These are phyloP conservation scores for Oryza glaberrima DNA, from an alignment of 176 grass and related monocot species.

Conservation along the genomic window DNA sequence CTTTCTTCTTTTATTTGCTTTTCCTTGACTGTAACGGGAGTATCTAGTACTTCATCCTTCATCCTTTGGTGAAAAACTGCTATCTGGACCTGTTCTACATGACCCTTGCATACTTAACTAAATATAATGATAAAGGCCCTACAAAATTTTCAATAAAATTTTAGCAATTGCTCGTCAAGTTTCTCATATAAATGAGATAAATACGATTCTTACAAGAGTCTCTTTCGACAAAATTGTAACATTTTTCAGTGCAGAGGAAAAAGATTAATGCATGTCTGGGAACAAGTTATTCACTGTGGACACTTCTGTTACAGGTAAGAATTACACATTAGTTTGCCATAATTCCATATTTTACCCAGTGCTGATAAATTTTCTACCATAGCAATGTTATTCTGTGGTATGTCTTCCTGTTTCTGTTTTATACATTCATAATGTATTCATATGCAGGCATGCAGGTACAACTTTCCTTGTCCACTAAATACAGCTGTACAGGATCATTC, in stretches of 20 bases:
- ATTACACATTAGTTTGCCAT: background rate
- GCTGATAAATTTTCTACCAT: slow-evolving; percentile 10
- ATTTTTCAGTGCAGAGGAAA: background rate
- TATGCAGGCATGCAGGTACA: slow-evolving; percentile 31
- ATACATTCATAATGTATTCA: slow-evolving; percentile 21
- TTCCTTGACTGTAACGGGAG: slow-evolving; percentile 40
- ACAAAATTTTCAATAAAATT: background rate
- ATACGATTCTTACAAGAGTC: slow-evolving; percentile 1
- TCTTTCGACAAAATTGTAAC: background rate
- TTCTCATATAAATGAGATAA: background rate
- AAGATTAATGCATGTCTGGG: background rate
- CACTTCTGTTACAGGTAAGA: background rate
- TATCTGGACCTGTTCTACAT: slow-evolving; percentile 19
- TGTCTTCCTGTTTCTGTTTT: slow-evolving; percentile 2
- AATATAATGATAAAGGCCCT: background rate
- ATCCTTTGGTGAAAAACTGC: slow-evolving; percentile 28
- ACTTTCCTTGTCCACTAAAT: background rate
- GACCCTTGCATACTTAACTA: background rate
- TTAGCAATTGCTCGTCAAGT: slow-evolving; percentile 9
- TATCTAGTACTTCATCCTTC: slow-evolving; percentile 43
- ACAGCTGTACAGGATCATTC: slow-evolving; percentile 33
- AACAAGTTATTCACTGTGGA: background rate
- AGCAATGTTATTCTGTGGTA: background rate
- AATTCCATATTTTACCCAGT: background rate
- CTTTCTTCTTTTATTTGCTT: slow-evolving; percentile 43